These are phyloP conservation scores for Heliamphora pulchella DNA, from an alignment of 179 eudicot species.

Conservation along the genomic window DNA sequence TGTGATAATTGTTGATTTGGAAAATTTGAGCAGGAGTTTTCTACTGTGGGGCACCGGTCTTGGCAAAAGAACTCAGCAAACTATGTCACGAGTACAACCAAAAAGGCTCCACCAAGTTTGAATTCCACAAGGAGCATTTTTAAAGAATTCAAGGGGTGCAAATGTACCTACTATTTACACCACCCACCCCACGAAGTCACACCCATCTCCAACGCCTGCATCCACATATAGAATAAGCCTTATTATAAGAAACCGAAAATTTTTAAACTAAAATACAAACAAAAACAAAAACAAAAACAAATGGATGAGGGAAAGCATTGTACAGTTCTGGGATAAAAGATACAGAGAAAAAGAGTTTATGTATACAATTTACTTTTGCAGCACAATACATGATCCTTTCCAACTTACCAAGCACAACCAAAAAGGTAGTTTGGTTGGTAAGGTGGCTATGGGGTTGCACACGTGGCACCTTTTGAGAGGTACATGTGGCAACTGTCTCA, in stretches of 20 bases:
- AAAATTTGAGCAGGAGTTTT: conserved; percentile 63
- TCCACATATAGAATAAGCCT: conserved; percentile 1
- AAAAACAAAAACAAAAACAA: background rate
- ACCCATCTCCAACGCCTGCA: conserved; percentile 4
- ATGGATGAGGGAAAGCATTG: conserved; percentile 16
- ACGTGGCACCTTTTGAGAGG: conserved; percentile 6
- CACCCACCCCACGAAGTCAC: background rate
- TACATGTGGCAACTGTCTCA: conserved; percentile 16
- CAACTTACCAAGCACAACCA: conserved; percentile 8
- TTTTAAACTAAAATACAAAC: background rate
- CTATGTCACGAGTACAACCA: conserved; percentile 80
- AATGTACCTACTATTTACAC: background rate
- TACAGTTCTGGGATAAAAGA: conserved; percentile 22
- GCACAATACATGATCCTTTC: background rate
- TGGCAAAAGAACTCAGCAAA: conserved; percentile 75
- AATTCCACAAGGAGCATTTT: conserved; percentile 92
- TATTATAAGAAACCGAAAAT: conserved; percentile 7
- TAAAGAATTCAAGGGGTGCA: conserved; percentile 19
- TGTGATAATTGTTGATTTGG: background rate
- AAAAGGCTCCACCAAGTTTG: conserved; percentile 80
- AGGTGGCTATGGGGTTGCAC: conserved; percentile 15
- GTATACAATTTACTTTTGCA: background rate
- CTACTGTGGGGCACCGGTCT: conserved; percentile 71
- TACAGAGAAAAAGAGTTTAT: conserved; percentile 5
- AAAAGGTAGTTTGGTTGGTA: conserved; percentile 13